A percentile compares a stretch with the other conserved stretches of the same genome.
Evolutionary conservation across 2,329 filamentous ascomycete genomes (phyloP).

Genomic region (Pseudogymnoascus sp.): DNA sequence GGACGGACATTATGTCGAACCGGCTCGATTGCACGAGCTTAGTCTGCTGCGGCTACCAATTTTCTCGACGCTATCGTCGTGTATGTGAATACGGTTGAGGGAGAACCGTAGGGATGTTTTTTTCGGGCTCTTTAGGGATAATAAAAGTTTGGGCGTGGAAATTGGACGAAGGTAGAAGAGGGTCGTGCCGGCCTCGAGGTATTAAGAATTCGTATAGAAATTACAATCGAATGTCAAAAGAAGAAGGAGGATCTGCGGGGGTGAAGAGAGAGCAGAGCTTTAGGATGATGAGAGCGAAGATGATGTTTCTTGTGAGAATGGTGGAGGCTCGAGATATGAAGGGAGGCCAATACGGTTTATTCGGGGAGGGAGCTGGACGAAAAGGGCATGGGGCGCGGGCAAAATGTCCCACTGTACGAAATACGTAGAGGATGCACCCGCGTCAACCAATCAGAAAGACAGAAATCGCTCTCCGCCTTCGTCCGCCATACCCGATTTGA

Average conservation of each 20-base stretch:
- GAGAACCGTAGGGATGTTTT: background rate
- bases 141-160: background rate
- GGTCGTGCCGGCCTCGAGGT: background rate
- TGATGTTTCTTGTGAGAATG: constrained; percentile 1
- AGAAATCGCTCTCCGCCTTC: constrained; percentile 5
- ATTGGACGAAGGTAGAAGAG: background rate
- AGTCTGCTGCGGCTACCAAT: background rate
- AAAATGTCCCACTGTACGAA: constrained; percentile 1
- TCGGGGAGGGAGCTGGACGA: constrained; percentile 7
- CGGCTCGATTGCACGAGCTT: background rate
- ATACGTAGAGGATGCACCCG: background rate
- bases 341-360: background rate
- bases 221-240: constrained; percentile 3
- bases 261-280: constrained; percentile 7
- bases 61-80: background rate
- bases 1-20: constrained; percentile 2
- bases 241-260: background rate
- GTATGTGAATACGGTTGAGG: background rate
- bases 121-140: constrained; percentile 6
- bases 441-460: background rate
- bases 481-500: constrained; percentile 3
- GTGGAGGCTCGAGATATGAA: background rate
- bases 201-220: constrained; percentile 10
- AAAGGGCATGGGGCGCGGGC: background rate
- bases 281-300: background rate